Base-by-base conservation (phyloP, 208 protist genomes). In the Trypanosoma cruzi region DNA sequence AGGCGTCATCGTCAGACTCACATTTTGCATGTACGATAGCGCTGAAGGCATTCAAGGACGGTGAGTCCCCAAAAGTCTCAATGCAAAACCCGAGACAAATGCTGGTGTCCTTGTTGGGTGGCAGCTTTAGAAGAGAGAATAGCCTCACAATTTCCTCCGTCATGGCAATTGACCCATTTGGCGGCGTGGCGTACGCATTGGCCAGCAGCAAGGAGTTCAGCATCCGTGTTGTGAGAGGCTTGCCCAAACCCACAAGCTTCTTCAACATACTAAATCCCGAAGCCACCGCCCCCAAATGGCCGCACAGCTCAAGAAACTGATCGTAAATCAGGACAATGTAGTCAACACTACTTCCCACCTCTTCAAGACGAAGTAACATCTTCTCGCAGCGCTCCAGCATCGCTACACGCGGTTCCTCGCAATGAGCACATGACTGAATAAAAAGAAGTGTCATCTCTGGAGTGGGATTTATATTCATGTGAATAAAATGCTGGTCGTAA, bases 141-240 rank as follows among this genome's bases (percentile, higher is more conserved):
- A 95, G 48, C n/a, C 63, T 57, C 13, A 81, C 61, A n/a, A 97
- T 50, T 29, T 97, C 87, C 20, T 74, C 61, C 36, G 88, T 88
- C 85, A 95, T 90, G 28, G 66, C 31, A 29, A 79, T 46, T 37
- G 76, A 86, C 0, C 87, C 84, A 26, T 86, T 91, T 37, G 79
- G 79, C 20, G 75, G 20, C 32, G 68, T 55, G 24, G 91, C 87
- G 69, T 92, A 84, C 60, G 88, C 82, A 61, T 93, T 94, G 48
- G 89, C 89, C 29, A 92, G 80, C 26, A 97, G 75, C 18, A 97
- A 70, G 10, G 92, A 91, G 77, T 97, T 97, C 18, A 95, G 52
- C 68, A 85, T 78, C 37, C 89, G 85, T 44, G 92, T 93, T 11
- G 88, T 90, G 24, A 97, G 66, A 4, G 79, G 73, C 65, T 91